Conservation (phyloP, 805 yeast species). For the Priceomyces medius region DNA sequence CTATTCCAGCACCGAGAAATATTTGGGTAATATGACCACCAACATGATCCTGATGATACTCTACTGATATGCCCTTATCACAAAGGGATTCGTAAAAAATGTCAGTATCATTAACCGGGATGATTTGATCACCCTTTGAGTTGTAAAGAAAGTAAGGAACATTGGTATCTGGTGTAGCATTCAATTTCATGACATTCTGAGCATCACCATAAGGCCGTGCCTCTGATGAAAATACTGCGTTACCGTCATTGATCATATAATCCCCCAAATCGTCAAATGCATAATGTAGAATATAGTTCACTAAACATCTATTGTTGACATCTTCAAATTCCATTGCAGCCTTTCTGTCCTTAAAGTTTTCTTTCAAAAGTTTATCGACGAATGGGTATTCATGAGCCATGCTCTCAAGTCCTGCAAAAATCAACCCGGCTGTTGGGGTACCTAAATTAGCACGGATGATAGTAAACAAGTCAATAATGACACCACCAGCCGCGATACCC, state of each 20-base stretch:
- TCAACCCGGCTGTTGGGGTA: conserved; percentile 20
- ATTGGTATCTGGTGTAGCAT: conserved; percentile 18
- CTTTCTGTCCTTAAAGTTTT: conserved; percentile 5
- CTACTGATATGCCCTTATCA: conserved; percentile 24
- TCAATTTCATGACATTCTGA: conserved; percentile 22
- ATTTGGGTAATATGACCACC: conserved; percentile 24
- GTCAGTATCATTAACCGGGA: conserved; percentile 16
- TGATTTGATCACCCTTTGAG: conserved; percentile 20
- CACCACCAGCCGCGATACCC: conserved; percentile 33
- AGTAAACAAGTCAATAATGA: conserved; percentile 24
- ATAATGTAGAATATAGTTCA: not conserved
- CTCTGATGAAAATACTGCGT: conserved; percentile 10
- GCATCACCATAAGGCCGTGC: conserved; percentile 15
- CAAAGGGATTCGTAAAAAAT: conserved; percentile 22
- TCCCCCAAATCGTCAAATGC: conserved; percentile 1
- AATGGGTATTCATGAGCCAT: conserved; percentile 24
- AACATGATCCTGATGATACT: conserved; percentile 18
- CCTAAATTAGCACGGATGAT: conserved; percentile 21
- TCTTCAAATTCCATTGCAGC: conserved; percentile 3
- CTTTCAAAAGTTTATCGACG: conserved; percentile 7
- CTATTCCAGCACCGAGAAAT: conserved; percentile 14
- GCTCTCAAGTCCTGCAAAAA: conserved; percentile 24
- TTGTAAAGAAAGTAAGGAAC: conserved; percentile 26
- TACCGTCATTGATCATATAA: conserved; percentile 10
- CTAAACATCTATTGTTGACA: not conserved